Percentiles rank a stretch among this genome's conserved stretches.
Conservation (phyloP, 2,329 filamentous ascomycete genomes). For the Aspergillus fischeri region DNA sequence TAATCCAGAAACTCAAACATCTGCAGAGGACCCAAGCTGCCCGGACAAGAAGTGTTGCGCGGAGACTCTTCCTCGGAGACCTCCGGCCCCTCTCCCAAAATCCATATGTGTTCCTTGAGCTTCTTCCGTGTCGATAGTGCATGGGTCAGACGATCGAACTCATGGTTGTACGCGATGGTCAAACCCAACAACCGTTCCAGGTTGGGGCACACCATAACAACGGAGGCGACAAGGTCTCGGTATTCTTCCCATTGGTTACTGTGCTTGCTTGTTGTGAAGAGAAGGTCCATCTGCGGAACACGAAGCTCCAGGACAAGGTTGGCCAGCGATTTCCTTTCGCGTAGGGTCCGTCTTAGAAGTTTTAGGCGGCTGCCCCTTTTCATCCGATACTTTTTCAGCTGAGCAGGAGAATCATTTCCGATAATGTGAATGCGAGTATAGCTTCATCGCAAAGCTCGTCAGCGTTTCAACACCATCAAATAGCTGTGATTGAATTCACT, state of each 20-base stretch:
- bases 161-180: constrained; percentile 49
- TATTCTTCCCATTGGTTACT: constrained; percentile 45
- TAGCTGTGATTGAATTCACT: constrained; percentile 24
- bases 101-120: constrained; percentile 54
- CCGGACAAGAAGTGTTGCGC: constrained; percentile 32
- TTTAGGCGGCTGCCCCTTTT: constrained; percentile 51
- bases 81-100: constrained; percentile 46
- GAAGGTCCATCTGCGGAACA: constrained; percentile 47
- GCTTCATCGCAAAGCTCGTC: constrained; percentile 25
- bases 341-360: constrained; percentile 52
- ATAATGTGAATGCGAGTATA: constrained; percentile 49
- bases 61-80: constrained; percentile 37
- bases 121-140: constrained; percentile 52
- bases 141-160: constrained; percentile 53
- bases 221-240: constrained; percentile 50
- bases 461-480: constrained; percentile 10
- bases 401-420: constrained; percentile 43
- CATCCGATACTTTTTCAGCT: constrained; percentile 46
- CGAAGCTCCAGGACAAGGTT: constrained; percentile 52
- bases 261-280: constrained; percentile 38
- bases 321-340: constrained; percentile 48
- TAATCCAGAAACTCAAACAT: constrained; percentile 51
- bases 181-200: constrained; percentile 54
- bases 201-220: constrained; percentile 57
- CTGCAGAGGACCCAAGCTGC: constrained; percentile 48